Conservation (phyloP, 1,284 basidiomycete species). For the Rhizoctonia solani region DNA sequence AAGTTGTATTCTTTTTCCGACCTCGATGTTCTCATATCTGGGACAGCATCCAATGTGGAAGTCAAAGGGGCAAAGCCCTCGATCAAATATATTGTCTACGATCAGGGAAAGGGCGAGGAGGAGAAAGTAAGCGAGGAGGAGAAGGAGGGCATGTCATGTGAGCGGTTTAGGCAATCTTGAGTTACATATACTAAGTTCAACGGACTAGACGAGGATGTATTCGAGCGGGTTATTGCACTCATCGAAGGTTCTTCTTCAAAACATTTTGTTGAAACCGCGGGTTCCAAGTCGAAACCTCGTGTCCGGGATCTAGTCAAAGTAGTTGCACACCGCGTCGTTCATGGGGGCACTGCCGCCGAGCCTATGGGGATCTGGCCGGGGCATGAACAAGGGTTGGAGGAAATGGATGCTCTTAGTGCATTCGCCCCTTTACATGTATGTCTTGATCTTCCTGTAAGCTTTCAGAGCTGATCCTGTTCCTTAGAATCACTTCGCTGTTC, state of each 20-base stretch:
- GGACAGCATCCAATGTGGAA: slow-evolving; percentile 53
- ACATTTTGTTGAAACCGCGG: slow-evolving; percentile 41
- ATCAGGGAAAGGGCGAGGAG: slow-evolving; percentile 42
- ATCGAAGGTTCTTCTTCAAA: slow-evolving; percentile 46
- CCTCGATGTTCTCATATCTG: slow-evolving; percentile 42
- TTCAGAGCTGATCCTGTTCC: not conserved
- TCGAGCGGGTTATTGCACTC: slow-evolving; percentile 61
- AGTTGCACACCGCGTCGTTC: slow-evolving; percentile 77
- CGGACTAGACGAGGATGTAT: slow-evolving; percentile 64
- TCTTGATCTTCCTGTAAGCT: not conserved
- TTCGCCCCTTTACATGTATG: slow-evolving; percentile 75
- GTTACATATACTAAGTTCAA: no score
- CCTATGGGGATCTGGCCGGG: slow-evolving; percentile 65
- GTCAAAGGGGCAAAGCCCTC: slow-evolving; percentile 55
- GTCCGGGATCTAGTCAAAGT: slow-evolving; percentile 54
- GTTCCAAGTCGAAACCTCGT: slow-evolving; percentile 44
- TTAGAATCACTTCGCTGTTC: slow-evolving; percentile 54
- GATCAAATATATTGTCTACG: slow-evolving; percentile 46
- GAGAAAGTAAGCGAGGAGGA: slow-evolving; percentile 48
- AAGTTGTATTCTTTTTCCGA: slow-evolving; percentile 57
- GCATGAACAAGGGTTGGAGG: slow-evolving; percentile 58
- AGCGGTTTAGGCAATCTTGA: slow-evolving; percentile 8
- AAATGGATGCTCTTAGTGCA: slow-evolving; percentile 75
- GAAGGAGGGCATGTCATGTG: slow-evolving; percentile 38
- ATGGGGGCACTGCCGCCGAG: slow-evolving; percentile 73